Evolutionary conservation across 1,139 yeast genomes (phyloP), one percentile per base, ranked within the genome.

Genomic region (Kodamaea arcana): DNA sequence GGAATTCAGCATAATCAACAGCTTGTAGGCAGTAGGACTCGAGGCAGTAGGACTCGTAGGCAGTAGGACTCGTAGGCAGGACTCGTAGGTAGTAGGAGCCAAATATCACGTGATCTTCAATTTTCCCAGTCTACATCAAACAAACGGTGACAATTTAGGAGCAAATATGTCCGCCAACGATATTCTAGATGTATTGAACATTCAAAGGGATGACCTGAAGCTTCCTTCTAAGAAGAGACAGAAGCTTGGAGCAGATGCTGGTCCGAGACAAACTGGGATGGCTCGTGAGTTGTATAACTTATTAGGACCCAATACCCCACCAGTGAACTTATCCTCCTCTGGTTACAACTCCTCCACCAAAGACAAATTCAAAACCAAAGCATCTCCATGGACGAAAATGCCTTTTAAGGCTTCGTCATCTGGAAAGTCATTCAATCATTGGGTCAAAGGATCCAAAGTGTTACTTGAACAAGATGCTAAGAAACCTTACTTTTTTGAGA

Each of bases 261-360:
- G 41, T 10, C 67, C 69, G 4, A 71, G 72, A 42, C 75, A 73
- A 42, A 78, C 86, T 13, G 96, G 96, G 15, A 83, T 92, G 79
- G 94, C 87, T 43, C 72, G 98, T 46, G 98, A 92, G 56, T 67
- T 92, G 35, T 90, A 83, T 58, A 84, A 83, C 47, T 69, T 94
- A 40, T 65, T 94, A 27, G 98, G 99, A 2, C 92, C 94, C 27
- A 88, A 87, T 56, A 80, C 95, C 2, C 97, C 98, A 0, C 94
- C 98, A 1, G 78, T 88, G 3, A 69, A 68, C 31, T 52, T 79
- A 11, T 36, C 50, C 10, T 62, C 75, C n/a, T 69, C 75, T 6
- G 71, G 75, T 9, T 52, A 65, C 24, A 65, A 63, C 30, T 65
- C 34, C 2, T 36, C 68, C 32, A 78, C 80, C 47, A 85, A 83